Base-by-base conservation (phyloP, 2,329 filamentous ascomycete genomes). In the Ceratocystis albifundus region DNA sequence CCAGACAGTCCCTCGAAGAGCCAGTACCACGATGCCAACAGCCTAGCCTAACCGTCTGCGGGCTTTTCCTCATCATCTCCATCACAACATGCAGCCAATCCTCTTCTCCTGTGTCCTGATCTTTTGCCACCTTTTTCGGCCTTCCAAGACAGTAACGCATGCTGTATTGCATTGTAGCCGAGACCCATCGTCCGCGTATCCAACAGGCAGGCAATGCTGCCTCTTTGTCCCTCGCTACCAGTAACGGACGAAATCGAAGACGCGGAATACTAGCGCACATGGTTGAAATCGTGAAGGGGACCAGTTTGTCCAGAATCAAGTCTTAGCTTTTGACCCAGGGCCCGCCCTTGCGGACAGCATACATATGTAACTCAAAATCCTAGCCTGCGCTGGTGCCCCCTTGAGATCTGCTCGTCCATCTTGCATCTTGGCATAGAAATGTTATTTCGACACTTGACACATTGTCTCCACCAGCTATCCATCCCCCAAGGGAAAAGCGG, bases 221-320 rank as follows among this genome's bases (percentile, higher is more conserved):
- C 10, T 70, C 74, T 15, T 74, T 73, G 48, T 68, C 70, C 30
- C 65, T 70, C 25, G 71, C 73, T 1, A 41, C 71, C 76, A 50
- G 50, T 69, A 6, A 57, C 67, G 7, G 53, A 59, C 7, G 69
- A 69, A 2, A 59, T 65, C 8, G 67, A 71, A 4, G 74, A 75
- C 65, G 69, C 70, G 20, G 71, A 75, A 25, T 75, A 71, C 64
- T 77, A 75, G 75, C 67, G 67, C n/a, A 71, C 72, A 1, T 71
- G 73, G 64, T 77, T 76, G 76, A 41, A 41, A 74, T 77, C 30
- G 74, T 78, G 46, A 77, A 78, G 67, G 75, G 74, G 65, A 74
- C 76, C 46, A 77, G 76, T 68, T 77, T 76, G n/a, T 74, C 75
- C 10, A 61, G 50, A 20, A 25, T 3, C 71, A 72, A 32, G 55